These are phyloP conservation scores for Globisporangium barbulae DNA, from an alignment of 352 stramenopile genomes.

Conservation along the genomic window DNA sequence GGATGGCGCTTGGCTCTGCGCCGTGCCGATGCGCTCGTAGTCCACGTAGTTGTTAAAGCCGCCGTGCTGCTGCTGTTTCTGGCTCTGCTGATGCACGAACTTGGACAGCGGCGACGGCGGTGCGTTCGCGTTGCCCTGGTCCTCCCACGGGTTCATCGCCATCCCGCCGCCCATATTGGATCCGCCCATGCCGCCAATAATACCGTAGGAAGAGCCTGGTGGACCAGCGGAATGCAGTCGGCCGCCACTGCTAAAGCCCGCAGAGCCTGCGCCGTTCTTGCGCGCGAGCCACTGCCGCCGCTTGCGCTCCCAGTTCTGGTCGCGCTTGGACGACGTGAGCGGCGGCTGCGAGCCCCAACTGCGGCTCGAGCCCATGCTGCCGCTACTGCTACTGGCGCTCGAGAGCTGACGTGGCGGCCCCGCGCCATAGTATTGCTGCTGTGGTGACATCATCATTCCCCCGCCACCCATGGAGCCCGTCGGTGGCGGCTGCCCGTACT, in stretches of 20 bases:
- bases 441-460: background rate
- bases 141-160: constrained; percentile 13
- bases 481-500: constrained; percentile 15
- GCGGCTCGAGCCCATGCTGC: constrained; percentile 12
- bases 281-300: constrained; percentile 60
- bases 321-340: constrained; percentile 70
- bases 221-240: constrained; percentile 6
- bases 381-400: background rate
- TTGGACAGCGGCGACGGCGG: constrained; percentile 69
- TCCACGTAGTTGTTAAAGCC: constrained; percentile 6
- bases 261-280: constrained; percentile 29
- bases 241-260: background rate
- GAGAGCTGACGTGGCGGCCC: constrained; percentile 8
- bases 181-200: background rate
- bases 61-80: constrained; percentile 6
- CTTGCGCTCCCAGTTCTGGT: constrained; percentile 84
- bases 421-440: constrained; percentile 4
- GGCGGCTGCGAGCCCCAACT: constrained; percentile 47
- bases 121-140: constrained; percentile 13
- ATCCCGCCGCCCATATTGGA: background rate
- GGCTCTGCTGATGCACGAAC: constrained; percentile 60
- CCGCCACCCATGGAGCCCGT: background rate
- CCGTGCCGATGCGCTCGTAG: constrained; percentile 23
- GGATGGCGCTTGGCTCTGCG: constrained; percentile 11
- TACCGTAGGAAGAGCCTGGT: constrained; percentile 14